Percentiles rank a stretch among this genome's conserved stretches.
phyloP scores from a whole-genome alignment of 345 rosid species.

The Brassica nigra region DNA sequence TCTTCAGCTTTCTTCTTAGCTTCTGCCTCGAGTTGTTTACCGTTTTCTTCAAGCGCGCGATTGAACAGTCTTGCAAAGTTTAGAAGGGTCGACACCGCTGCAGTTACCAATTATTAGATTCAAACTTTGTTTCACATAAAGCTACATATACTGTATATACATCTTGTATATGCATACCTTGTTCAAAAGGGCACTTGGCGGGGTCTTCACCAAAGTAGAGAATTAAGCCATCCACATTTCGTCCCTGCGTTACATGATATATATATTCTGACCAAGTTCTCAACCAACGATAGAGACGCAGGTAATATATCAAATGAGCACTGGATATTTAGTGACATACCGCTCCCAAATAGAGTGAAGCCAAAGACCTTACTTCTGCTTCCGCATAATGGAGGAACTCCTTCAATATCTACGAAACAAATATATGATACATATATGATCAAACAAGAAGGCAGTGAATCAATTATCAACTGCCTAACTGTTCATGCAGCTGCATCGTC shows the following conservation, averaged over 20 bases:
- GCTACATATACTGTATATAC: not conserved
- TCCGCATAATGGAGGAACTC: constrained; percentile 80
- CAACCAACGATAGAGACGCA: not conserved
- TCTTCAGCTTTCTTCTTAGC: constrained; percentile 59
- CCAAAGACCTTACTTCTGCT: constrained; percentile 79
- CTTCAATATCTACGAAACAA: constrained; percentile 51
- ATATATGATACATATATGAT: not conserved
- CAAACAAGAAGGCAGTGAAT: constrained; percentile 4
- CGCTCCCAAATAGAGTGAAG: constrained; percentile 83
- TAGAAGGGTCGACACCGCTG: constrained; percentile 75
- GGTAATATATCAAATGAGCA: constrained; percentile 9
- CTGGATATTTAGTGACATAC: constrained; percentile 45
- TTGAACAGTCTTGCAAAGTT: constrained; percentile 79
- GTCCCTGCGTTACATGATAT: constrained; percentile 55
- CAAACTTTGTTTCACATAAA: constrained; percentile 1
- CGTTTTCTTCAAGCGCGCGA: constrained; percentile 76
- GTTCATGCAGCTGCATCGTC: too few species aligned
- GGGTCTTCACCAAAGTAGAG: constrained; percentile 98
- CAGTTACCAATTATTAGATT: constrained; percentile 28
- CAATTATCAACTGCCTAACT: not conserved
- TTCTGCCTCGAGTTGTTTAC: constrained; percentile 72
- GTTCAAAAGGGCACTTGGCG: constrained; percentile 85
- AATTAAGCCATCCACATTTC: constrained; percentile 82
- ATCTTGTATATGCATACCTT: constrained; percentile 52
- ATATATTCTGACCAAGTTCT: constrained; percentile 7